Base-by-base conservation (phyloP, 352 stramenopile genomes). In the Pythium aristosporum region DNA sequence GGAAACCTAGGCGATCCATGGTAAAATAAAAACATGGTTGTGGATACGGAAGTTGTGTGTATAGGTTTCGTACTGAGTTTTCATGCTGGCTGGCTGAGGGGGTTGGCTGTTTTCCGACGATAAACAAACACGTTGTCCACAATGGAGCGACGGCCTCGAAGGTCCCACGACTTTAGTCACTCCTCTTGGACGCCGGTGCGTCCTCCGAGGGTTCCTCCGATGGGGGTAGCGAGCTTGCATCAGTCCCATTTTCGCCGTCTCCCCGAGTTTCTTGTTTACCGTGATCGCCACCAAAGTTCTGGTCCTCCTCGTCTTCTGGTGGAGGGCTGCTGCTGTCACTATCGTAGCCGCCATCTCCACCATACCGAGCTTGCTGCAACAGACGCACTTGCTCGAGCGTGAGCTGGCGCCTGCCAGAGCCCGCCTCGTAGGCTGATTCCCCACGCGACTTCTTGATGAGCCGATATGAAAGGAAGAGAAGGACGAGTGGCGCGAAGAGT, bases 361-460 rank as follows among this genome's bases (percentile, higher is more conserved):
- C 75, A 64, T 94, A 94, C 12, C 72, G 65, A 21, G 84, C 75
- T 57, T 94, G 85, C 63, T 94, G 85, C 57, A 90, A 59, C 20
- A 74, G 71, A 28, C 85, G 83, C 49, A 89, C 79, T 65, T 91
- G 74, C 52, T 88, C 71, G n/a, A 92, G 68, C 57, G 72, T 86
- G 49, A 92, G 67, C 25, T 85, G 69, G n/a, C 80, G 75, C 36
- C 63, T 41, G 0, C 21, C 21, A 11, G 44, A 53, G 23, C 49
- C 59, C 4, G 72, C 71, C 15, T 76, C 75, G 46, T 77, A 79
- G 2, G 72, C 34, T 39, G 34, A 60, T 2, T 56, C 60, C 28
- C 79, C 72, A 12, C 79, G 76, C 32, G 80, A 66, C 58, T 81
- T 74, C 25, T 80, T 79, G 55, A 79, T 59, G 28, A 80, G 49